A percentile compares a stretch with the other conserved stretches of the same genome.
phyloP scores from a whole-genome alignment of 2,329 filamentous ascomycete genomes.

The Beauveria sp. region DNA sequence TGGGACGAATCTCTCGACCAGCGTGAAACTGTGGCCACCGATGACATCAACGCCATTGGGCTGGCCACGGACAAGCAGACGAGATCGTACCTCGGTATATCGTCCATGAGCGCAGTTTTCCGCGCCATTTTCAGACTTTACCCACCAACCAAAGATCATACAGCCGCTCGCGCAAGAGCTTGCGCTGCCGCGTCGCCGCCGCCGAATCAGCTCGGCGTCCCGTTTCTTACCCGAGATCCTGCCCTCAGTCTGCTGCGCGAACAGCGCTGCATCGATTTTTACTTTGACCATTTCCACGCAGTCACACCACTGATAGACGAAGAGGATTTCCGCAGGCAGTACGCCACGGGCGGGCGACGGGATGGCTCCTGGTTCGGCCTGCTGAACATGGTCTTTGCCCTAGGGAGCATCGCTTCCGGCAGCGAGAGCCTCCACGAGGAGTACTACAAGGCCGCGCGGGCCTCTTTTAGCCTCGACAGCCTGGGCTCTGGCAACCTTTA shows the following conservation, averaged over 20 bases:
- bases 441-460: constrained; percentile 48
- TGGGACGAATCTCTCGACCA: constrained; percentile 23
- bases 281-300: constrained; percentile 53
- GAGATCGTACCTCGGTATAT: constrained; percentile 56
- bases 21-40: constrained; percentile 18
- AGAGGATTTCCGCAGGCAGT: constrained; percentile 50
- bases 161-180: constrained; percentile 18
- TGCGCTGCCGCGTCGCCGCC: constrained; percentile 19
- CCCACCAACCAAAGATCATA: constrained; percentile 22
- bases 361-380: constrained; percentile 54
- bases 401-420: constrained; percentile 52
- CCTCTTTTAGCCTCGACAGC: constrained; percentile 46
- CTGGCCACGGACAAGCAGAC: constrained; percentile 46
- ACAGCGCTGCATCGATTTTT: constrained; percentile 45
- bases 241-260: constrained; percentile 28
- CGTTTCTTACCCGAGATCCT: constrained; percentile 32
- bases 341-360: constrained; percentile 38
- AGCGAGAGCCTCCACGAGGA: constrained; percentile 48
- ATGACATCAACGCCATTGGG: constrained; percentile 26
- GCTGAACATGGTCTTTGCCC: constrained; percentile 54
- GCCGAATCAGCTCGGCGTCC: constrained; percentile 23
- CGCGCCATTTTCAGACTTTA: constrained; percentile 44
- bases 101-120: constrained; percentile 54
- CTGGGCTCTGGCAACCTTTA: constrained; percentile 59
- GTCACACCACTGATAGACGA: constrained; percentile 56